These are phyloP conservation scores for Danielia reshetovae DNA, from an alignment of 805 yeast species.

Conservation along the genomic window DNA sequence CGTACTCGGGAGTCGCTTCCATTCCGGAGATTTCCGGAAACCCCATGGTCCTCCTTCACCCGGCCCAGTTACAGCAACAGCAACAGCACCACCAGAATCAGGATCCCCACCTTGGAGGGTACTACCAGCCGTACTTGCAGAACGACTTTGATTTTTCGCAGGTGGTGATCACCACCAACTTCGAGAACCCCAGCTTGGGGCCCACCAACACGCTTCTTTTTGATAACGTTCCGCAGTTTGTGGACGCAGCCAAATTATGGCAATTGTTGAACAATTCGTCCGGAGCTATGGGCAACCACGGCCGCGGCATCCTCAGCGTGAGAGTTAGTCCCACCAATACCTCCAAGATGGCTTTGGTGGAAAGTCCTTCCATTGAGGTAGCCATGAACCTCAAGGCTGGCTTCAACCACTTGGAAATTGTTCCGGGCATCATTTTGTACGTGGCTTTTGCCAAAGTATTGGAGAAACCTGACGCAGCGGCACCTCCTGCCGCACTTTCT, in stretches of 20 bases:
- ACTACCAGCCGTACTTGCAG: constrained; percentile 23
- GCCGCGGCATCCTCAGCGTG: constrained; percentile 61
- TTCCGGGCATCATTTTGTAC: constrained; percentile 70
- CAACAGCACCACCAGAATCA: constrained; percentile 3
- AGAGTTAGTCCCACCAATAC: constrained; percentile 18
- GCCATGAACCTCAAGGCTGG: constrained; percentile 78
- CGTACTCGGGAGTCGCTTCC: constrained; percentile 34
- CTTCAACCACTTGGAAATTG: constrained; percentile 77
- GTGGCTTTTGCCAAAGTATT: constrained; percentile 80
- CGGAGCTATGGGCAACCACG: constrained; percentile 46
- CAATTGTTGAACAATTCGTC: constrained; percentile 29
- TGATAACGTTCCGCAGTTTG: constrained; percentile 74
- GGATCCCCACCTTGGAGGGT: background rate
- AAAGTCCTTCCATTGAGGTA: constrained; percentile 64
- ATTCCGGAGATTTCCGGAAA: constrained; percentile 14
- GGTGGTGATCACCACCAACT: constrained; percentile 63
- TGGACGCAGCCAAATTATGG: constrained; percentile 44
- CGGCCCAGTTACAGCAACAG: constrained; percentile 1
- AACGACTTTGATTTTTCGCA: constrained; percentile 62
- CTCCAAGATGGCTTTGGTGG: constrained; percentile 47
- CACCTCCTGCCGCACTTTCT: background rate
- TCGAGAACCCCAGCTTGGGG: constrained; percentile 63
- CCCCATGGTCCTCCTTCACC: constrained; percentile 1
- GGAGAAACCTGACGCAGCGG: background rate
- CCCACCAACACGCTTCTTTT: constrained; percentile 77